phyloP scores from a whole-genome alignment of 1,284 basidiomycete species.

The Meripilus lineatus region DNA sequence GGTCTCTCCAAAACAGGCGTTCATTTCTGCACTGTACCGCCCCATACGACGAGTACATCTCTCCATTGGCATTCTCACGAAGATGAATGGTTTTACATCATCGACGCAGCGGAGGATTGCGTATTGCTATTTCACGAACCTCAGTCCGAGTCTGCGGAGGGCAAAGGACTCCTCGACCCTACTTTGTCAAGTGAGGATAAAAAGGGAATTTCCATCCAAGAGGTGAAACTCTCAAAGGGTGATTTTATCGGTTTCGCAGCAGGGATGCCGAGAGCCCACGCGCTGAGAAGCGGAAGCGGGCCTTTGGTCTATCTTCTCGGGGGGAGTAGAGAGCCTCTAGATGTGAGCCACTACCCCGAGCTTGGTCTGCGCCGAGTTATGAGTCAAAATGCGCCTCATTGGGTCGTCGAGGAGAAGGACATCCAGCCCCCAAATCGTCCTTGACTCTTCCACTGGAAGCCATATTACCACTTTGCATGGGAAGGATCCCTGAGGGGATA shows the following conservation, averaged over 20 bases:
- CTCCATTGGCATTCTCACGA: constrained; percentile 24
- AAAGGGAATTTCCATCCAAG: too few relatives aligned
- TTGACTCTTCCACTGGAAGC: too few relatives aligned
- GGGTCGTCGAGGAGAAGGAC: too few relatives aligned
- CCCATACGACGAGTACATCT: constrained; percentile 19
- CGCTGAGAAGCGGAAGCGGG: constrained; percentile 15
- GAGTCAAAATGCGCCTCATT: too few relatives aligned
- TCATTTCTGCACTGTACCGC: constrained; percentile 21
- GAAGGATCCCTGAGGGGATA: too few relatives aligned
- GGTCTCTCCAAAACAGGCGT: constrained; percentile 23
- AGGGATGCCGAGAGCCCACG: constrained; percentile 15
- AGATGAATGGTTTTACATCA: constrained; percentile 26
- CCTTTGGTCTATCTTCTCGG: constrained; percentile 24
- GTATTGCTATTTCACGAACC: constrained; percentile 16
- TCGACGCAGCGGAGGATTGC: constrained; percentile 22
- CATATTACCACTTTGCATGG: too few relatives aligned
- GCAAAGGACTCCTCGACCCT: constrained; percentile 3
- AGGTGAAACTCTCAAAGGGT: constrained; percentile 18
- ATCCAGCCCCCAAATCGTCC: too few relatives aligned
- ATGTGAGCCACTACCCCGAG: constrained; percentile 20
- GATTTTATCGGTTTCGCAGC: constrained; percentile 27
- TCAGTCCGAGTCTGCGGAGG: too few relatives aligned
- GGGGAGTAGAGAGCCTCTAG: constrained; percentile 20
- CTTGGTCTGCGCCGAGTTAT: too few relatives aligned
- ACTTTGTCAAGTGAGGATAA: constrained; percentile 6